These are phyloP conservation scores for Hypoxylon lenormandii DNA, from an alignment of 495 filamentous ascomycete genomes.

Conservation along the genomic window DNA sequence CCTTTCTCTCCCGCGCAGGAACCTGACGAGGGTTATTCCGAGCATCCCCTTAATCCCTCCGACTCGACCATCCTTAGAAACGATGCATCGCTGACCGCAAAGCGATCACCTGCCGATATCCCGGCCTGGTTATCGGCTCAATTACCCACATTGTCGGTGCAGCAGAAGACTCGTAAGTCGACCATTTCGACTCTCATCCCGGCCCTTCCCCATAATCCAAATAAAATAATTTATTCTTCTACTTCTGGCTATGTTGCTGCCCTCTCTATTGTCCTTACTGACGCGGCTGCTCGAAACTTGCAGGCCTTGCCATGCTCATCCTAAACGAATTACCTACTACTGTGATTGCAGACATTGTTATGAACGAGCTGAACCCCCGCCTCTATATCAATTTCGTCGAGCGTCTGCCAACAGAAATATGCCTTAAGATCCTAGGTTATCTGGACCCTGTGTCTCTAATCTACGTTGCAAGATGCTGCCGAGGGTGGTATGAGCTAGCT, in stretches of 20 bases:
- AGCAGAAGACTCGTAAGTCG: slow-evolving; percentile 63
- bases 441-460: slow-evolving; percentile 81
- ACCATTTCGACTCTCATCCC: slow-evolving; percentile 9
- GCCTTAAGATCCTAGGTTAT: slow-evolving; percentile 86
- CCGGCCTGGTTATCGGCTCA: slow-evolving; percentile 62
- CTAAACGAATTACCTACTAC: slow-evolving; percentile 80
- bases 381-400: slow-evolving; percentile 91
- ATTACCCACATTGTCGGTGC: slow-evolving; percentile 58
- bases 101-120: slow-evolving; percentile 49
- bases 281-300: slow-evolving; percentile 1
- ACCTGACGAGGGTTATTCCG: slow-evolving; percentile 70
- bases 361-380: slow-evolving; percentile 75
- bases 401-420: slow-evolving; percentile 87
- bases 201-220: slow-evolving; percentile 10
- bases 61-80: slow-evolving; percentile 43
- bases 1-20: slow-evolving; percentile 54
- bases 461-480: slow-evolving; percentile 79
- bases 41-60: slow-evolving; percentile 65
- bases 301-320: slow-evolving; percentile 72
- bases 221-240: not conserved
- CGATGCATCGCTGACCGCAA: slow-evolving; percentile 40
- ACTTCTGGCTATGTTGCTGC: not conserved
- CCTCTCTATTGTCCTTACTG: slow-evolving; percentile 18
- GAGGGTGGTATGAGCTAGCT: slow-evolving; percentile 83
- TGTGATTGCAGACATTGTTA: slow-evolving; percentile 78